These are phyloP conservation scores for Daucus carota DNA, from an alignment of 129 eudicot genomes.

Conservation along the genomic window DNA sequence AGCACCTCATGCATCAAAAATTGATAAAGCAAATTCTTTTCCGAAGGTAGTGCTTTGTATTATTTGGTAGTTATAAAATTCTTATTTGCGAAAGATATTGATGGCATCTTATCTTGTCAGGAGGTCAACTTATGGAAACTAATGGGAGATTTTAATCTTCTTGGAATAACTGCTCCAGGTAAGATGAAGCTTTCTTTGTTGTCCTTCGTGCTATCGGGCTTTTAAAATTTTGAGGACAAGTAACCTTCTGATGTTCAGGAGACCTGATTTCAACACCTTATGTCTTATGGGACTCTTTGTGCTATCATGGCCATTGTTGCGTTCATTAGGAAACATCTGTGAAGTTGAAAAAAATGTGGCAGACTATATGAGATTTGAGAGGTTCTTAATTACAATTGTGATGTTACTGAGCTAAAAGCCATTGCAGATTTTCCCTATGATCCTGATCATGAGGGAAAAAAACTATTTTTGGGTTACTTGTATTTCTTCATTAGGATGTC, in stretches of 20 bases:
- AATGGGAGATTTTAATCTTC: slow-evolving; percentile 95
- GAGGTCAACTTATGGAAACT: slow-evolving; percentile 90
- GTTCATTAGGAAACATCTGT: background rate
- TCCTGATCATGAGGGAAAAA: background rate
- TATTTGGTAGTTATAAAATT: background rate
- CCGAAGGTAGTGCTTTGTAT: slow-evolving; percentile 50
- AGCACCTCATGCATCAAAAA: slow-evolving; percentile 78
- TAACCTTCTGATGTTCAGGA: background rate
- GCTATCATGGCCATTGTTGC: background rate
- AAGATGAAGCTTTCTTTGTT: slow-evolving; percentile 1
- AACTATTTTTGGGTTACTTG: background rate
- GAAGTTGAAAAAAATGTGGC: background rate
- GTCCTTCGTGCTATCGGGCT: background rate
- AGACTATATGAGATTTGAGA: background rate
- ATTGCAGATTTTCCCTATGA: background rate
- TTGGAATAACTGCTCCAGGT: slow-evolving; percentile 97
- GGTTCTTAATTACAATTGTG: background rate
- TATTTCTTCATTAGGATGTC: background rate
- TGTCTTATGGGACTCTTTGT: background rate
- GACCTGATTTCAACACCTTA: background rate
- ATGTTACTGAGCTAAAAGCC: background rate
- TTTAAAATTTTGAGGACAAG: slow-evolving; percentile 1
- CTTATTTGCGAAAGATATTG: slow-evolving; percentile 6
- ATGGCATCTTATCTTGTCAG: slow-evolving; percentile 28
- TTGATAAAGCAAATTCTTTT: slow-evolving; percentile 67